Evolutionary conservation across 768 basidiomycete genomes (phyloP), one percentile per base, ranked within the genome.

Genomic region (Termitomyces sp.): DNA sequence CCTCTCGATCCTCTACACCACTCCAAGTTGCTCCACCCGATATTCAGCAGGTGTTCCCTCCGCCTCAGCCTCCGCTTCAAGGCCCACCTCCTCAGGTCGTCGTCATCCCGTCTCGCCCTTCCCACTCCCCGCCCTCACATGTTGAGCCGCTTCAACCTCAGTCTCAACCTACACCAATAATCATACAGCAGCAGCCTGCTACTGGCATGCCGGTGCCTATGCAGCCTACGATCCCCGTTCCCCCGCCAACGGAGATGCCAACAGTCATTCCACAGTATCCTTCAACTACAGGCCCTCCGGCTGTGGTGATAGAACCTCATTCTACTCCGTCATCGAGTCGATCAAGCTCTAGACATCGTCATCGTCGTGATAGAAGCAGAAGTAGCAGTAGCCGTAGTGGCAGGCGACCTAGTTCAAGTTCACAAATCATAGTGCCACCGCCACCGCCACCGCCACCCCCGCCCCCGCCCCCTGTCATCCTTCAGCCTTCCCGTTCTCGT

Each of bases 31-130:
- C 50, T n/a, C 5, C n/a, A 14, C 29, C 35, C 27, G 37, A 34
- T 11, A 61, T 56, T 51, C 57, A 54, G 38, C 64, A 59, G 7
- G 59, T 47, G 46, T 57, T 62, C 19, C 64, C 50, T 17, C 54
- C 57, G 17, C 63, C 53, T 34, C 29, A 23, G 11, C 29, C 19
- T 43, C 27, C 37, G 14, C 34, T 7, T 34, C 44, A 7, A 21
- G 38, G 11, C 1, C 47, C 51, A n/a, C 56, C 54, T 23, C 58
- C 54, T 23, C 58, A 48, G 35, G 48, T 62, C 7, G 27, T 54
- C 23, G 40, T 59, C 21, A 44, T 53, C 17, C 56, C 56, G 23
- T 35, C 51, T 34, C 50, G 42, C 1, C 38, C 16, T 14, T n/a
- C 44, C 9, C 44, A 41, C 23, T 31, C 31, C 7, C 41, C 52